Conservation (phyloP, 345 rosid species). For the Arabis alpina region DNA sequence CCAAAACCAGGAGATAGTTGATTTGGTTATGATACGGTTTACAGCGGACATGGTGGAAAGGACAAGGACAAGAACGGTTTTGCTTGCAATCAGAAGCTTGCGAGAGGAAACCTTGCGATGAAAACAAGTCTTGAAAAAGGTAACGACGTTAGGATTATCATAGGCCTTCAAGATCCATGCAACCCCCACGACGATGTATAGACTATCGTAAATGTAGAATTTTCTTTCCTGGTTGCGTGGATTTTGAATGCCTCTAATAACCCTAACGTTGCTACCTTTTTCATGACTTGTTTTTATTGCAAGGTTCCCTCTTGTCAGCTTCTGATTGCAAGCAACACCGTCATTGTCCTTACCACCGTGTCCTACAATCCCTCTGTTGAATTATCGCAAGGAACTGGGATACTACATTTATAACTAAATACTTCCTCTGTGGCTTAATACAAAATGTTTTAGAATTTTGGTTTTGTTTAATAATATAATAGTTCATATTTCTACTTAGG, state of each 20-base stretch:
- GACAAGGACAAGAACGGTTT: too few relatives aligned
- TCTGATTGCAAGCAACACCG: constrained; percentile 51
- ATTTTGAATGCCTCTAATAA: constrained; percentile 64
- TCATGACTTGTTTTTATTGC: constrained; percentile 57
- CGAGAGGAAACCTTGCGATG: too few relatives aligned
- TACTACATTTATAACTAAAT: constrained; percentile 60
- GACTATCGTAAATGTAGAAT: constrained; percentile 65
- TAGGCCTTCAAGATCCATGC: too few relatives aligned
- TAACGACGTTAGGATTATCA: too few relatives aligned
- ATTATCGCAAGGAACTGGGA: constrained; percentile 63
- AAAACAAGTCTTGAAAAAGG: too few relatives aligned
- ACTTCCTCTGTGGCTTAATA: constrained; percentile 9
- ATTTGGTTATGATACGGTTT: constrained; percentile 45
- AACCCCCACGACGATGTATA: constrained; percentile 5
- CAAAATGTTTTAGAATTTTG: too few relatives aligned
- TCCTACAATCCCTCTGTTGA: constrained; percentile 55
- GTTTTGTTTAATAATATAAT: too few relatives aligned
- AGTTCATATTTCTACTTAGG: too few relatives aligned
- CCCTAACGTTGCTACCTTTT: constrained; percentile 60
- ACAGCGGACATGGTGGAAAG: constrained; percentile 31
- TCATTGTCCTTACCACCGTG: constrained; percentile 52
- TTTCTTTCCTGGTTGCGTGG: constrained; percentile 20
- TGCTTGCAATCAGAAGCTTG: too few relatives aligned
- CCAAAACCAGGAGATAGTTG: constrained; percentile 51
- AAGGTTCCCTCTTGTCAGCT: constrained; percentile 65